phyloP scores from a whole-genome alignment of 2,329 filamentous ascomycete species.

The Penicillium sp. region DNA sequence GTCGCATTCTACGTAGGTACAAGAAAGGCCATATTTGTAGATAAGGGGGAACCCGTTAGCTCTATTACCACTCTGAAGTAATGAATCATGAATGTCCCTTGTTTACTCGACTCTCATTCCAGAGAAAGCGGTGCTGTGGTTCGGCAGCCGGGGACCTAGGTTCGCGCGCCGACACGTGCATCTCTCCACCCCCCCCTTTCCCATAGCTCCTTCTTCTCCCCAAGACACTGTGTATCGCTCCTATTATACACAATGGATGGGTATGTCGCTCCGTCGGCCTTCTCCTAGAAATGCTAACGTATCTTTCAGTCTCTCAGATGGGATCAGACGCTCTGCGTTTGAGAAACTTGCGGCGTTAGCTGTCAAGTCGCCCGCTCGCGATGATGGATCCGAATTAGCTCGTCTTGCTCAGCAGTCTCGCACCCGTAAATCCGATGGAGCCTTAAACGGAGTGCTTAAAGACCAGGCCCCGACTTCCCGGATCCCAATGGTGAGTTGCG shows the following conservation, averaged over 20 bases:
- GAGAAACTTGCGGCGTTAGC: slow-evolving; percentile 45
- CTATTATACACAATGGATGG: slow-evolving; percentile 29
- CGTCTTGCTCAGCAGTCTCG: slow-evolving; percentile 35
- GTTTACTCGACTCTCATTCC: neutral
- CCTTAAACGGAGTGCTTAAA: slow-evolving; percentile 38
- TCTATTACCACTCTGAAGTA: neutral
- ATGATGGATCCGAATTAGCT: slow-evolving; percentile 35
- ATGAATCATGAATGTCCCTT: neutral
- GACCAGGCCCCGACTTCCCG: slow-evolving; percentile 39
- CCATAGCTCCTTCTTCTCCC: neutral
- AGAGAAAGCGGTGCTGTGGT: neutral
- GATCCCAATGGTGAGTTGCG: slow-evolving; percentile 38
- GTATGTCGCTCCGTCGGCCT: slow-evolving; percentile 17
- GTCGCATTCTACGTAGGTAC: neutral
- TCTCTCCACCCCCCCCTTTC: neutral
- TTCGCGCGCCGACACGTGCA: slow-evolving; percentile 19
- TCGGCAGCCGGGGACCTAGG: slow-evolving; percentile 5
- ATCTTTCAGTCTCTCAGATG: slow-evolving; percentile 29
- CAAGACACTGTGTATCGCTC: neutral
- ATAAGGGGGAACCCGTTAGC: neutral
- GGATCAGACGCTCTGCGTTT: slow-evolving; percentile 43
- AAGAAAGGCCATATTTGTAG: neutral
- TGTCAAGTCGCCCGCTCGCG: slow-evolving; percentile 30
- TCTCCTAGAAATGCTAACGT: slow-evolving; percentile 6
- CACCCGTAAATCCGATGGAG: slow-evolving; percentile 25